Conservation (phyloP, 352 stramenopile genomes). For the Globisporangium cylindrosporum region DNA sequence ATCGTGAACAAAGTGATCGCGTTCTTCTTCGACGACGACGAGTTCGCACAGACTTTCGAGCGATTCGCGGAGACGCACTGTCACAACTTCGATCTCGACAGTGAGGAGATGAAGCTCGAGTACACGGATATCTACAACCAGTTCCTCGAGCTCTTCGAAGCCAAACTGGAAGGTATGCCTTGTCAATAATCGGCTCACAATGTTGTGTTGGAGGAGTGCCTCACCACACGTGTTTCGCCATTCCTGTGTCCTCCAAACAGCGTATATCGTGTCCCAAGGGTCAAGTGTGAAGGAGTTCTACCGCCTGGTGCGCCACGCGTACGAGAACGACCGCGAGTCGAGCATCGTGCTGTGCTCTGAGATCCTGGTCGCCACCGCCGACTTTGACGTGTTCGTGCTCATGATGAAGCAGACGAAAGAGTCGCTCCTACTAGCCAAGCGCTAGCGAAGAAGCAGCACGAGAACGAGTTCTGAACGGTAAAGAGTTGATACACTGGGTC, state of each 20-base stretch:
- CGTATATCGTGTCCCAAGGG: constrained; percentile 57
- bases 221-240: neutral
- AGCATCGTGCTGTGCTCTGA: constrained; percentile 68
- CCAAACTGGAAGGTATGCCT: constrained; percentile 68
- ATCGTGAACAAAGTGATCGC: constrained; percentile 65
- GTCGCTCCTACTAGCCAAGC: constrained; percentile 52
- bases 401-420: constrained; percentile 86
- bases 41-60: constrained; percentile 71
- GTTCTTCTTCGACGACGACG: constrained; percentile 82
- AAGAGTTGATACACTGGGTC: neutral
- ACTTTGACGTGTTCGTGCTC: constrained; percentile 80
- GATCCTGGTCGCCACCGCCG: constrained; percentile 72
- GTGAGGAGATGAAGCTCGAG: constrained; percentile 82
- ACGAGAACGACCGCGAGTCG: constrained; percentile 55
- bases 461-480: too few relatives aligned
- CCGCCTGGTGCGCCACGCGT: constrained; percentile 47
- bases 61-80: constrained; percentile 64
- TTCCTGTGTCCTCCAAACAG: constrained; percentile 20
- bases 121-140: constrained; percentile 83
- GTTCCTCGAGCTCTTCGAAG: constrained; percentile 70
- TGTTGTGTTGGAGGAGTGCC: neutral
- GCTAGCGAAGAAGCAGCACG: constrained; percentile 8
- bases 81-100: constrained; percentile 59
- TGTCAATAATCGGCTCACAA: neutral
- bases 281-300: constrained; percentile 69